Evolutionary conservation across 257 asterid genomes (phyloP), one percentile per base, ranked within the genome.

Genomic region (Salvia rosmarinus): DNA sequence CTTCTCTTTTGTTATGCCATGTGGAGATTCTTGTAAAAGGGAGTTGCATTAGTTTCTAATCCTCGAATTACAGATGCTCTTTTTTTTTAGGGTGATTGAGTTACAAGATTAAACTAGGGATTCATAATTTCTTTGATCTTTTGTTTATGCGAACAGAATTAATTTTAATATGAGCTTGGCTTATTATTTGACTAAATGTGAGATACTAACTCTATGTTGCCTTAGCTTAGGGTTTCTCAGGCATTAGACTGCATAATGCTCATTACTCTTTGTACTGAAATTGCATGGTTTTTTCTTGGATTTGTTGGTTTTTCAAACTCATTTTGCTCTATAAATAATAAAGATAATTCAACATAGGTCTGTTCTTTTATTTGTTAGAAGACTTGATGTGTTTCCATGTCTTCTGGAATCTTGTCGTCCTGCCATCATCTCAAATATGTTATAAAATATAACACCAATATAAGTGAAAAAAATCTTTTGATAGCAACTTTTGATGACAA

Each of bases 291-390:
- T 1, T 19, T 19, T 2, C 1, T 17, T 51, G 5, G 14, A 51
- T 19, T 51, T 9, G 13, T 19, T 51, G 30, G 32, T n/a, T n/a
- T 9, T 51, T 19, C 10, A 19, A 51, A 51, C 58, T 19, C 58
- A 51, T 51, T 51, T 17, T 51, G 14, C 28, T 19, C 30, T 51
- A 51, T 9, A 19, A 51, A 8, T 50, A 8, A 17, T 19, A 50
- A 50, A 44, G 37, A 52, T 14, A 35, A 19, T 35, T 50, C 73
- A 19, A 35, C 9, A 56, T 35, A 32, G 62, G 34, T 50, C 19
- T 51, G 35, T 34, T 50, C 23, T 34, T 67, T 50, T 67, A 34
- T 50, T 28, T 67, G 47, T 35, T 34, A 67, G 35, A 19, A 66
- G 55, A 49, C 17, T n/a, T 37, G 25, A 20, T 2, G 19, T 6